Base-by-base conservation (phyloP, 2,329 filamentous ascomycete genomes). In the Ophiosphaerella herpotricha region DNA sequence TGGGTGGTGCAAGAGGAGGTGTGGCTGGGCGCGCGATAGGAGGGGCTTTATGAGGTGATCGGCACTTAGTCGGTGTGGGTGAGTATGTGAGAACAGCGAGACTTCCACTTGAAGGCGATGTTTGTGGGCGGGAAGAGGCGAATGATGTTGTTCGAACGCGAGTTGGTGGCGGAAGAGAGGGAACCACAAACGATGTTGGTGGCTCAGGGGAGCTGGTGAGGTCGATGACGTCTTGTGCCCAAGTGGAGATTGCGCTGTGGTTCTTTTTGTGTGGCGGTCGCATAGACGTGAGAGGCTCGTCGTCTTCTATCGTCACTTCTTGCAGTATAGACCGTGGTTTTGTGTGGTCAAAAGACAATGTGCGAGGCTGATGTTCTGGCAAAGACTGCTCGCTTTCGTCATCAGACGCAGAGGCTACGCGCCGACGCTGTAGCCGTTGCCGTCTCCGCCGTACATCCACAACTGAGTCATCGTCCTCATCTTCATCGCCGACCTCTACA, bases 11-110 rank as follows among this genome's bases (percentile, higher is more conserved):
- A 5, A 62, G 47, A 6, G 69, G 63, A 31, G 72, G 72, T 14
- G 72, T 74, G 7, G 44, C 48, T 18, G 70, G 64, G 9, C 70
- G 67, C 21, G 57, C 49, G 26, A 67, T 52, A 4, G 68, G 66
- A 11, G 63, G 65, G 9, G 62, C 61, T 58, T 74, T 74, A 32
- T 60, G 48, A 3, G 71, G 72, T 12, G 70, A 72, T 33, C 66
- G 64, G 26, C 52, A 52, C 33, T 71, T 71, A 9, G 57, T 70
- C 4, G 67, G 68, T 9, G 68, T 70, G 11, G 70, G 70, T 16
- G 67, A 71, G 39, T 66, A 73, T 31, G 61, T 58, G n/a, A 73
- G 59, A 7, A 73, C 52, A 11, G 70, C 66, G 26, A 58, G 50
- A 11, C 47, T 44, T 41, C 60, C 61, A 21, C 59, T 54, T 2